phyloP scores from a whole-genome alignment of 2,329 filamentous ascomycete species.

The Botrytis sinoallii region DNA sequence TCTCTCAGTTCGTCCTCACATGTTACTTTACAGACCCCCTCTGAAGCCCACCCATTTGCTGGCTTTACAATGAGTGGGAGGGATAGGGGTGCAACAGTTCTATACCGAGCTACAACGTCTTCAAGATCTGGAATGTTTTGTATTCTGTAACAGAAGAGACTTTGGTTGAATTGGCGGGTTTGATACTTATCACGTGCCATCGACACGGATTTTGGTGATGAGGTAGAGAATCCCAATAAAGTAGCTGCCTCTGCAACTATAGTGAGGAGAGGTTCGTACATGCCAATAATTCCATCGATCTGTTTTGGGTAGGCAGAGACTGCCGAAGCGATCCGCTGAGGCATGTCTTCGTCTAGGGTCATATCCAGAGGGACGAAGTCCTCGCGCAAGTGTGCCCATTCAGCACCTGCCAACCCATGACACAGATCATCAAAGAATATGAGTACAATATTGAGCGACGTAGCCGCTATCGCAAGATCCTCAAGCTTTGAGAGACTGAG shows the following conservation, averaged over 20 bases:
- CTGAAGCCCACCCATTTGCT: background rate
- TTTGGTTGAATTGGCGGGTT: background rate
- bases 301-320: background rate
- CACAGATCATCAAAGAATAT: background rate
- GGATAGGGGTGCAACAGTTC: background rate
- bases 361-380: slow-evolving; percentile 5
- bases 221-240: background rate
- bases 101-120: background rate
- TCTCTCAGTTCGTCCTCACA: background rate
- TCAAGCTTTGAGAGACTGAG: slow-evolving; percentile 1
- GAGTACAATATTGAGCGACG: background rate
- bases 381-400: background rate
- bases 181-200: slow-evolving; percentile 6
- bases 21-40: background rate
- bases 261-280: background rate
- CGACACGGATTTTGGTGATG: background rate
- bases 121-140: background rate
- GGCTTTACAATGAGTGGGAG: background rate
- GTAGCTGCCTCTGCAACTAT: background rate
- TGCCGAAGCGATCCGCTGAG: background rate
- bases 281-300: background rate
- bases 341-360: background rate
- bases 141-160: background rate
- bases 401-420: background rate
- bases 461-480: background rate